These are phyloP conservation scores for Talaromyces sp. DNA, from an alignment of 2,329 filamentous ascomycete genomes.

Conservation along the genomic window DNA sequence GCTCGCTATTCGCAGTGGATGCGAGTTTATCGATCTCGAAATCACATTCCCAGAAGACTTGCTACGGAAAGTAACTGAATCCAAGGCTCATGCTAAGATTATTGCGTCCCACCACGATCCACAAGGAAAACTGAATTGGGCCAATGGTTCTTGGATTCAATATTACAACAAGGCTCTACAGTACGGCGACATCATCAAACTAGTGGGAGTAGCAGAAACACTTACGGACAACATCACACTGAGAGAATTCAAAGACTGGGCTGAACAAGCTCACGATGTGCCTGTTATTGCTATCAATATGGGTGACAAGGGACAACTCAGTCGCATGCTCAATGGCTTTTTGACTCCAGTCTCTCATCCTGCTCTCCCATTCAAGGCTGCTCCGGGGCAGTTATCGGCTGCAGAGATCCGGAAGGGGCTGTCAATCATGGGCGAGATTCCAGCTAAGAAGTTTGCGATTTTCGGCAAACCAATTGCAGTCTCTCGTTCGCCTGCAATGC, in stretches of 20 bases:
- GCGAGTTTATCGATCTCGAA: constrained; percentile 91
- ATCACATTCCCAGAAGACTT: constrained; percentile 77
- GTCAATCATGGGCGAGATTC: constrained; percentile 71
- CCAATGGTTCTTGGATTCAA: constrained; percentile 83
- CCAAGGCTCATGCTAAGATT: constrained; percentile 69
- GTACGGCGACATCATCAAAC: constrained; percentile 89
- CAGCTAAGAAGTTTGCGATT: constrained; percentile 72
- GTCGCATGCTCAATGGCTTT: constrained; percentile 83
- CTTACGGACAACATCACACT: constrained; percentile 85
- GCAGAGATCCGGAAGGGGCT: constrained; percentile 78
- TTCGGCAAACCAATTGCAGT: constrained; percentile 80
- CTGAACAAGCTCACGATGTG: constrained; percentile 65
- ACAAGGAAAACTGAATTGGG: constrained; percentile 72
- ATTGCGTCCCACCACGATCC: constrained; percentile 97
- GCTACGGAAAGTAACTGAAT: constrained; percentile 62
- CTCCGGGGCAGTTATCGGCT: constrained; percentile 87
- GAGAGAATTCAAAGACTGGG: constrained; percentile 72
- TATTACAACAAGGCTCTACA: constrained; percentile 87
- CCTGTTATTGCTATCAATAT: constrained; percentile 95
- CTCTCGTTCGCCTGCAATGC: constrained; percentile 80
- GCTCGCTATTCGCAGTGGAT: constrained; percentile 72
- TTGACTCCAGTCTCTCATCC: constrained; percentile 93
- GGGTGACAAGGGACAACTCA: constrained; percentile 80
- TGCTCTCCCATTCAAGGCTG: constrained; percentile 82
- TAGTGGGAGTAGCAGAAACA: constrained; percentile 72